Conservation (phyloP, 257 asterid species). For the Mentha longifolia region DNA sequence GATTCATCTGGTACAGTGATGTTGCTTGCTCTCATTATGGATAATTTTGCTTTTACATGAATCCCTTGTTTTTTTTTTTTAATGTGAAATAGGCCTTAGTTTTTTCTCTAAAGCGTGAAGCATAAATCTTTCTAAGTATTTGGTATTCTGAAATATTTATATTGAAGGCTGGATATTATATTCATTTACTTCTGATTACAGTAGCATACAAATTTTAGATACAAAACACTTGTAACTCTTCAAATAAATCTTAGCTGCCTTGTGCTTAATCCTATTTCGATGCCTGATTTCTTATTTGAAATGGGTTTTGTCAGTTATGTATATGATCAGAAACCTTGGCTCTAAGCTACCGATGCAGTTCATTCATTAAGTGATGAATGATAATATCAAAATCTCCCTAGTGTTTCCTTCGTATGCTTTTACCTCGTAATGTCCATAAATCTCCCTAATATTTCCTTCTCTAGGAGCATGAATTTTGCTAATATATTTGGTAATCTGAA, state of each 20-base stretch:
- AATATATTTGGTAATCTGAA: too few species aligned
- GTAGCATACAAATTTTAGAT: not conserved
- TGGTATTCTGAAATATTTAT: too few species aligned
- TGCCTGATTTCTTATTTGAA: not conserved
- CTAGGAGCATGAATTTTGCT: too few species aligned
- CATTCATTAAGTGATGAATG: not conserved
- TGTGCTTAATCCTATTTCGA: not conserved
- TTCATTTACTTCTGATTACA: not conserved
- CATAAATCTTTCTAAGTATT: not conserved
- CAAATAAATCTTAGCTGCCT: not conserved
- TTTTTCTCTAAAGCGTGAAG: not conserved
- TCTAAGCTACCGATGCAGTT: not conserved
- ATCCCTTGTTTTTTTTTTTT: not conserved
- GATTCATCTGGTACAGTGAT: constrained; percentile 92
- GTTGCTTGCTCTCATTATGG: constrained; percentile 9
- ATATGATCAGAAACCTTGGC: not conserved
- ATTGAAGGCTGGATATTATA: not conserved
- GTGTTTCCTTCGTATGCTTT: not conserved
- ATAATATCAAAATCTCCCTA: not conserved
- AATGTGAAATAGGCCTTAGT: not conserved
- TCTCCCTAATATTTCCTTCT: too few species aligned
- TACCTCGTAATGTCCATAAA: not conserved
- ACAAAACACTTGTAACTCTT: not conserved
- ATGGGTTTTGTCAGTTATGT: not conserved
- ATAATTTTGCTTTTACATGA: constrained; percentile 12